Evolutionary conservation across 768 basidiomycete genomes (phyloP), one percentile per base, ranked within the genome.

Genomic region (Boletus subparvulus): DNA sequence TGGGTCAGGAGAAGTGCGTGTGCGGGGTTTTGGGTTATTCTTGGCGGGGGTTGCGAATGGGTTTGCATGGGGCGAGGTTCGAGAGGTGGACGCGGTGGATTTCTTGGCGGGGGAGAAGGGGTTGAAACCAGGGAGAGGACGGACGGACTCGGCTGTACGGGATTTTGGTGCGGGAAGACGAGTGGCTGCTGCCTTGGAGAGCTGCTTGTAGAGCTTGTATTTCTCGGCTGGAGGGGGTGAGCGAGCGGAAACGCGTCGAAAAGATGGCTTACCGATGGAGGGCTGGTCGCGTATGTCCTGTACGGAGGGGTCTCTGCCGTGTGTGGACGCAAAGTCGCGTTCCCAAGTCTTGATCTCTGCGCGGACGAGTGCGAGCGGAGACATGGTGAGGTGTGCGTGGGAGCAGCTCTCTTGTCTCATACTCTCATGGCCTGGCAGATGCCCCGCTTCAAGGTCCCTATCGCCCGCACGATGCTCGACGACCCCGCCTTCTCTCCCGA

Each of bases 321-420:
- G 75, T 0, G 61, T 64, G 0, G 74, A 70, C 55, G 78, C 82
- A 71, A 91, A 93, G 19, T 77, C 76, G 58, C 84, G 85, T 65
- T 92, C 91, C 85, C 90, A 93, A 42, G 74, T 58, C 70, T 93
- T 93, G 58, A 93, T 83, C 66, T 92, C 84, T 57, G 85, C 74
- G 11, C 84, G 82, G 35, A 92, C 72, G 47, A 76, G 60, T 0
- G 51, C 41, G 37, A 71, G 58, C 10, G 59, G 45, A 14, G 59
- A 45, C 66, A 70, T 51, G 14, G 2, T 35, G 10, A 26, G 33
- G 4, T 35, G 37, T 39, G 16, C 17, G 39, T n/a, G 39, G 39
- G 39, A 17, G 10, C 39, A 19, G 32, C 11, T 21, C 21, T 21
- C 0, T 36, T 16, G 35, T 36, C 35, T 36, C 35, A 1, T 11